These are phyloP conservation scores for Sugiyamaella marilandica DNA, from an alignment of 805 yeast species.

Conservation along the genomic window DNA sequence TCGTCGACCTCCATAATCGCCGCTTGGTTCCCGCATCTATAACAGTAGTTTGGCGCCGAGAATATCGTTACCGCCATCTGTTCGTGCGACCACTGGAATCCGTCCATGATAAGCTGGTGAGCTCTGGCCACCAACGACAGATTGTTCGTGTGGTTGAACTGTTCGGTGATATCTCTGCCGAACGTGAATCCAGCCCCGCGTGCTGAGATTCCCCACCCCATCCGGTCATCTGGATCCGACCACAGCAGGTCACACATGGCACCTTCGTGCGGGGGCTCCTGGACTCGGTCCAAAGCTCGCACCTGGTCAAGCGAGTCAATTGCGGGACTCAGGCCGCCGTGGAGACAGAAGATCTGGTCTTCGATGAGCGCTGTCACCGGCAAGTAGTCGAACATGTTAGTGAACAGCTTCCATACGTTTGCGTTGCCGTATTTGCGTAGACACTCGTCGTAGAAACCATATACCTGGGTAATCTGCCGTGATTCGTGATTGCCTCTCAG, in stretches of 20 bases:
- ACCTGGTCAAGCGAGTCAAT: slow-evolving; percentile 91
- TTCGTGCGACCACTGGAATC: slow-evolving; percentile 87
- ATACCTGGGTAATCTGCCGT: slow-evolving; percentile 93
- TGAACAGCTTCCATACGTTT: slow-evolving; percentile 87
- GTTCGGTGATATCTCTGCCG: slow-evolving; percentile 92
- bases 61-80: slow-evolving; percentile 82
- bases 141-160: slow-evolving; percentile 87
- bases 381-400: slow-evolving; percentile 87
- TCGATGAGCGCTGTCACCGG: slow-evolving; percentile 92
- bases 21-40: slow-evolving; percentile 93
- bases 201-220: slow-evolving; percentile 97
- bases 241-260: slow-evolving; percentile 95
- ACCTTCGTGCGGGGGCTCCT: slow-evolving; percentile 96
- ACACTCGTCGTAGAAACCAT: slow-evolving; percentile 94
- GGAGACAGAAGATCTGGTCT: slow-evolving; percentile 84
- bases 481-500: slow-evolving; percentile 94
- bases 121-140: slow-evolving; percentile 86
- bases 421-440: slow-evolving; percentile 89
- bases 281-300: slow-evolving; percentile 82
- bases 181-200: slow-evolving; percentile 98
- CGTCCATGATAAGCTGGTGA: slow-evolving; percentile 97
- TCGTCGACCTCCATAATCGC: slow-evolving; percentile 95
- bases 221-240: slow-evolving; percentile 96
- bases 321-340: slow-evolving; percentile 94
- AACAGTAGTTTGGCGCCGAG: slow-evolving; percentile 90